Conservation (phyloP, 208 protist species). For the Wallacemonas sp. region DNA sequence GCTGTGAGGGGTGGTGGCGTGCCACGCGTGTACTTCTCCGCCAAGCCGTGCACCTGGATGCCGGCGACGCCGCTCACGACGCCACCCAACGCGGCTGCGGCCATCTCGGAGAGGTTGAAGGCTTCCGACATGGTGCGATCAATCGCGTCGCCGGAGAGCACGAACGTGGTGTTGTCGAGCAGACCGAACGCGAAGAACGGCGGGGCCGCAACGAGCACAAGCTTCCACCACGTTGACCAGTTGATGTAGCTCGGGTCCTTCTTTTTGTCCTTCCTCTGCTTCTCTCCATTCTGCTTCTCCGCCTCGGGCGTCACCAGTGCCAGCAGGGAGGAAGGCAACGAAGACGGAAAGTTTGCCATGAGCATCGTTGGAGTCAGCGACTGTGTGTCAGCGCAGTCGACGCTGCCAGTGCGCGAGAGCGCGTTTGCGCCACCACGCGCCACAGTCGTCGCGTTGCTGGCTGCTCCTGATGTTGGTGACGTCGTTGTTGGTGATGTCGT, state of each 20-base stretch:
- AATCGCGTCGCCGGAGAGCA: constrained; percentile 79
- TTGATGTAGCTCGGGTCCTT: constrained; percentile 39
- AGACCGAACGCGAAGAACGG: constrained; percentile 89
- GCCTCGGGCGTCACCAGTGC: too few relatives aligned
- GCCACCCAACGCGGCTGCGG: constrained; percentile 75
- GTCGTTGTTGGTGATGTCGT: too few relatives aligned
- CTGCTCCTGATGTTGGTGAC: not conserved
- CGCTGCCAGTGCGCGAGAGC: too few relatives aligned
- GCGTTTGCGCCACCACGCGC: too few relatives aligned
- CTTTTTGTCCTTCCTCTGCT: too few relatives aligned
- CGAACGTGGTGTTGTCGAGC: constrained; percentile 81
- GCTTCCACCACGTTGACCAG: constrained; percentile 41
- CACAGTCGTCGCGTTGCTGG: too few relatives aligned
- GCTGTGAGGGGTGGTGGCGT: constrained; percentile 57
- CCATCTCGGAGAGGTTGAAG: constrained; percentile 73
- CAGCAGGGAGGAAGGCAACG: not conserved
- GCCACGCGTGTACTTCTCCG: constrained; percentile 66
- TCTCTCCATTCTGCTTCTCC: too few relatives aligned
- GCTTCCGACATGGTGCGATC: constrained; percentile 63
- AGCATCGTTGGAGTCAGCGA: not conserved
- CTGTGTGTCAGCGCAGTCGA: too few relatives aligned
- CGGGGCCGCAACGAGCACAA: constrained; percentile 48
- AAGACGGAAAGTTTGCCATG: not conserved
- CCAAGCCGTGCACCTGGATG: constrained; percentile 88
- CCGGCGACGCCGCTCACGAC: constrained; percentile 82